These are phyloP conservation scores for Ogataea ganodermae DNA, from an alignment of 805 yeast genomes.

Conservation along the genomic window DNA sequence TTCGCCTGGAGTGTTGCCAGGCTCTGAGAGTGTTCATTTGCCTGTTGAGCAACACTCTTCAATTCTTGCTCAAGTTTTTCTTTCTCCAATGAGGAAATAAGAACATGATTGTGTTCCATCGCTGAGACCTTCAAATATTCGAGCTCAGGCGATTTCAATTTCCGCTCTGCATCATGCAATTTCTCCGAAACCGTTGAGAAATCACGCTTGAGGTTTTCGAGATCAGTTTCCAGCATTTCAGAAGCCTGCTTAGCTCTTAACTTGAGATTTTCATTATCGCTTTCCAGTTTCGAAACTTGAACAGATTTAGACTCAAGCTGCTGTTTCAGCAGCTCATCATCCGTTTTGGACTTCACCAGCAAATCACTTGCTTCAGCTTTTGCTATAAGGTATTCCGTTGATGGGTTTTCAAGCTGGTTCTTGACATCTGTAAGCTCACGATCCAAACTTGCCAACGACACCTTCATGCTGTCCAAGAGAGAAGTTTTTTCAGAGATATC, in stretches of 20 bases:
- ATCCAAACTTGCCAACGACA: neutral
- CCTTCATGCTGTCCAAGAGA: neutral
- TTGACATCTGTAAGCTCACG: neutral
- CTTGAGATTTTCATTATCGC: neutral
- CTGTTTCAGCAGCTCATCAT: conserved; percentile 15
- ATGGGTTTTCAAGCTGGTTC: neutral
- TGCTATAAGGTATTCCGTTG: neutral
- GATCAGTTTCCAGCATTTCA: neutral
- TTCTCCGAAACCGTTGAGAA: conserved; percentile 12
- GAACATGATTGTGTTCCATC: conserved; percentile 11
- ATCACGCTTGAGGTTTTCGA: neutral
- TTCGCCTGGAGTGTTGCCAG: conserved; percentile 5
- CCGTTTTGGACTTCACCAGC: conserved; percentile 1
- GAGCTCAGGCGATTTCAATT: conserved; percentile 13
- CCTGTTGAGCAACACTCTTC: neutral
- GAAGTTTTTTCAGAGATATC: neutral
- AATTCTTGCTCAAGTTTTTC: neutral
- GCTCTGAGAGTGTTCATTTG: neutral
- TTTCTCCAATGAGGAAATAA: conserved; percentile 9
- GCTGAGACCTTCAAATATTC: conserved; percentile 35
- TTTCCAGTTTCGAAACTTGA: conserved; percentile 4
- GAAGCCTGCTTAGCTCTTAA: neutral
- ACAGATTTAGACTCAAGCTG: conserved; percentile 7
- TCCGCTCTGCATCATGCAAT: conserved; percentile 7
- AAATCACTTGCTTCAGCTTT: neutral